Percentiles rank a stretch among this genome's conserved stretches.
Evolutionary conservation across 768 basidiomycete species (phyloP).

Genomic region (Amanita polypyramis): DNA sequence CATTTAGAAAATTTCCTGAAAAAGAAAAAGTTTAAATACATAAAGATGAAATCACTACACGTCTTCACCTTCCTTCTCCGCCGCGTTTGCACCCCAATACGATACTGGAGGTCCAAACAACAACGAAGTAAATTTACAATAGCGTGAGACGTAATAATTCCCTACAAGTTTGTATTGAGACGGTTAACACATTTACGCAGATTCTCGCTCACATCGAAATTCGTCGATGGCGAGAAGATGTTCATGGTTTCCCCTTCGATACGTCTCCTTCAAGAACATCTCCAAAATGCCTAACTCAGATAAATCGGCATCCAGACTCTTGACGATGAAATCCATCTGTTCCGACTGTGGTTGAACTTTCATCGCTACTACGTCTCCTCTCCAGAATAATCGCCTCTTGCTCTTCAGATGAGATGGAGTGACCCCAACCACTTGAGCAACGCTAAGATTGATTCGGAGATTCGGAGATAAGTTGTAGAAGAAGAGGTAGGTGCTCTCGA

Average conservation of each 20-base stretch:
- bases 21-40: conserved; percentile 5
- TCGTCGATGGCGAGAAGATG: background rate
- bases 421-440: conserved; percentile 8
- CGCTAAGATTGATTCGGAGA: conserved; percentile 11
- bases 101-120: background rate
- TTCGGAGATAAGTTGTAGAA: conserved; percentile 11
- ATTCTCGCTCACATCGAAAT: conserved; percentile 4
- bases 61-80: conserved; percentile 6
- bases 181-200: background rate
- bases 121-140: background rate
- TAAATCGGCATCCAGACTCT: conserved; percentile 8
- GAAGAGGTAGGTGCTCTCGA: conserved; percentile 4
- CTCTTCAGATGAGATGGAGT: conserved; percentile 7
- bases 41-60: background rate
- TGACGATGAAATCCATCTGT: background rate
- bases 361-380: conserved; percentile 13
- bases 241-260: conserved; percentile 6
- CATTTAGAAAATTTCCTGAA: conserved; percentile 8
- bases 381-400: conserved; percentile 11
- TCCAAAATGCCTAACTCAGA: conserved; percentile 7
- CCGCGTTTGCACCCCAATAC: conserved; percentile 9
- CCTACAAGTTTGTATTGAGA: conserved; percentile 5
- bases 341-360: conserved; percentile 9
- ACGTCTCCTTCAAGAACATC: conserved; percentile 5
- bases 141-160: background rate